These are phyloP conservation scores for Aspergillus unguis DNA, from an alignment of 2,329 filamentous ascomycete species.

Conservation along the genomic window DNA sequence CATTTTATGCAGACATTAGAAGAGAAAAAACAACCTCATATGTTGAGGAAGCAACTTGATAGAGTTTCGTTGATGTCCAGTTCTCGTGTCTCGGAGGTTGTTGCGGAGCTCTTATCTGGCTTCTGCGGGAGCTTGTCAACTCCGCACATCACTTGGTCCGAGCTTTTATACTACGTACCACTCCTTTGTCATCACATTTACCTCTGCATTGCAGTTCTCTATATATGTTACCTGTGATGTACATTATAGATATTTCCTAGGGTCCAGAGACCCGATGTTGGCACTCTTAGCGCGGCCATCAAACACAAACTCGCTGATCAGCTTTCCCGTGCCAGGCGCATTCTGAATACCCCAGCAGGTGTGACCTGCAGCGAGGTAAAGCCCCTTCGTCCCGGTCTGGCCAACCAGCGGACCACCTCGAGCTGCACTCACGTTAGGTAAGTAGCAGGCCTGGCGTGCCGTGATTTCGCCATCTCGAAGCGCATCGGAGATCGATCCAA, in stretches of 20 bases:
- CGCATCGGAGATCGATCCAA: slow-evolving; percentile 54
- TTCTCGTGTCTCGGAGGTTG: slow-evolving; percentile 4
- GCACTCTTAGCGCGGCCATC: slow-evolving; percentile 69
- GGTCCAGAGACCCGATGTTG: slow-evolving; percentile 64
- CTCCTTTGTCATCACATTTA: not conserved
- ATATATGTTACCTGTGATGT: not conserved
- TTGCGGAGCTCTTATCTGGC: slow-evolving; percentile 23
- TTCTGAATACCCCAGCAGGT: slow-evolving; percentile 99
- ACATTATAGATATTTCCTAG: slow-evolving; percentile 50
- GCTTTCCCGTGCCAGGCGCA: slow-evolving; percentile 77
- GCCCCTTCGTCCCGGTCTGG: slow-evolving; percentile 65
- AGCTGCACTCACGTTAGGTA: slow-evolving; percentile 66
- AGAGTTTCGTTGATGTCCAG: not conserved
- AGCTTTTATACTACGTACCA: slow-evolving; percentile 19
- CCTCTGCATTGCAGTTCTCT: not conserved
- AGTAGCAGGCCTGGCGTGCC: slow-evolving; percentile 84
- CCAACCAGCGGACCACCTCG: slow-evolving; percentile 74
- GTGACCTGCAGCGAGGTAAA: slow-evolving; percentile 84
- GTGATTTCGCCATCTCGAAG: slow-evolving; percentile 67
- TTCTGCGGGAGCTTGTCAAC: slow-evolving; percentile 20
- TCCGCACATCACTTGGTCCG: slow-evolving; percentile 34
- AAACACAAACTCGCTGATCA: slow-evolving; percentile 76
- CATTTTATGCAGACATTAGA: slow-evolving; percentile 29
- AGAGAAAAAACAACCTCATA: slow-evolving; percentile 13
- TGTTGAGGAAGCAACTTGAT: slow-evolving; percentile 17